Percentiles rank a stretch among this genome's conserved stretches.
Evolutionary conservation across 164 flowering plant genomes (phyloP).

Genomic region (Platanus orientalis): DNA sequence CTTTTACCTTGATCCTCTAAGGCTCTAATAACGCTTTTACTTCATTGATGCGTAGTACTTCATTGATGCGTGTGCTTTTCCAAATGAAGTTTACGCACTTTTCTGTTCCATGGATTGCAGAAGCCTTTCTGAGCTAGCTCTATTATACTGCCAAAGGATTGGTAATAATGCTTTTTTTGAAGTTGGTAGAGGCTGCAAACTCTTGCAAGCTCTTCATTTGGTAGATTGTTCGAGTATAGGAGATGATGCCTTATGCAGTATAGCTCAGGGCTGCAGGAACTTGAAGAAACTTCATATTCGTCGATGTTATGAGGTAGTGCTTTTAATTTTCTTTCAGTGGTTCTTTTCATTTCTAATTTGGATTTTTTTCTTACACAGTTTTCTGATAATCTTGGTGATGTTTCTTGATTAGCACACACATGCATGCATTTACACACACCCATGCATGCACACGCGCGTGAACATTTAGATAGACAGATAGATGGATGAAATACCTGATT

Average conservation of each 20-base stretch:
- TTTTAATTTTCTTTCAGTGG: background rate
- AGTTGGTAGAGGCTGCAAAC: slow-evolving; percentile 74
- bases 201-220: slow-evolving; percentile 78
- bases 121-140: slow-evolving; percentile 65
- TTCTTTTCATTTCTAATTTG: background rate
- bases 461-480: too few species aligned
- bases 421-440: too few species aligned
- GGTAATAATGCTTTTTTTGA: slow-evolving; percentile 60
- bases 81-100: background rate
- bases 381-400: too few species aligned
- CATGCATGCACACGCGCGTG: too few species aligned
- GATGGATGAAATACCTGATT: too few species aligned
- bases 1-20: too few species aligned
- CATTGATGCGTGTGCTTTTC: too few species aligned
- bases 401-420: too few species aligned
- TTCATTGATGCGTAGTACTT: too few species aligned
- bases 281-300: slow-evolving; percentile 86
- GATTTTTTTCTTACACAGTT: background rate
- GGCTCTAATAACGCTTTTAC: too few species aligned
- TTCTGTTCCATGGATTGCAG: slow-evolving; percentile 33
- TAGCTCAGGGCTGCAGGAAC: slow-evolving; percentile 72
- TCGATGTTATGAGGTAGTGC: slow-evolving; percentile 76
- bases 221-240: slow-evolving; percentile 83
- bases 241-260: slow-evolving; percentile 71
- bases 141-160: slow-evolving; percentile 74